Evolutionary conservation across 768 basidiomycete species (phyloP).

Genomic region (Lyophyllum semitale): DNA sequence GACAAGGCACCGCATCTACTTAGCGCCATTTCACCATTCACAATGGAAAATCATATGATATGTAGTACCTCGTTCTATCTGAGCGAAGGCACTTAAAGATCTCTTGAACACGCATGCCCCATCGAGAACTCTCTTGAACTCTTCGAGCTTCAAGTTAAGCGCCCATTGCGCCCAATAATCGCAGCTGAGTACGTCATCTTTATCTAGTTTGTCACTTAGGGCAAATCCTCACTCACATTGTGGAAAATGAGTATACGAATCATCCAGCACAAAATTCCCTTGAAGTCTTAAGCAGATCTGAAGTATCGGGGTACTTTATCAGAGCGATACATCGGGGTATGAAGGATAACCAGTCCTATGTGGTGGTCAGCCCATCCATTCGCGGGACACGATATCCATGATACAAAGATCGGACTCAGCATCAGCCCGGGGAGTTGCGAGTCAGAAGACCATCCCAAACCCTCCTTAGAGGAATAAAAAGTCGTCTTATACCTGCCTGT

Average conservation of each 20-base stretch:
- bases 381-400: background rate
- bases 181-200: background rate
- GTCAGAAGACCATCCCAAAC: background rate
- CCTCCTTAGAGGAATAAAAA: background rate
- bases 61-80: no score
- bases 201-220: background rate
- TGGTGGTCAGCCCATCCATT: no score
- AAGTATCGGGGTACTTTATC: no score
- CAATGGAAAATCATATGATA: no score
- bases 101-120: background rate
- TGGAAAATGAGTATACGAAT: background rate
- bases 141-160: background rate
- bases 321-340: no score
- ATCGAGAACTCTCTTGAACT: background rate
- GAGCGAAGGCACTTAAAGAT: background rate
- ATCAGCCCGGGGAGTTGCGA: background rate
- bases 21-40: background rate
- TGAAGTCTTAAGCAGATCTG: no score
- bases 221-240: background rate
- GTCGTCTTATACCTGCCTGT: background rate
- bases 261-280: background rate
- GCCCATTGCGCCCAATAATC: background rate
- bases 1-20: background rate
- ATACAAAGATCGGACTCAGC: no score
- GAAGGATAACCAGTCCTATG: background rate